A percentile compares a stretch with the other conserved stretches of the same genome.
Conservation (phyloP, 2,329 filamentous ascomycete species). For the Penicillium sp. region DNA sequence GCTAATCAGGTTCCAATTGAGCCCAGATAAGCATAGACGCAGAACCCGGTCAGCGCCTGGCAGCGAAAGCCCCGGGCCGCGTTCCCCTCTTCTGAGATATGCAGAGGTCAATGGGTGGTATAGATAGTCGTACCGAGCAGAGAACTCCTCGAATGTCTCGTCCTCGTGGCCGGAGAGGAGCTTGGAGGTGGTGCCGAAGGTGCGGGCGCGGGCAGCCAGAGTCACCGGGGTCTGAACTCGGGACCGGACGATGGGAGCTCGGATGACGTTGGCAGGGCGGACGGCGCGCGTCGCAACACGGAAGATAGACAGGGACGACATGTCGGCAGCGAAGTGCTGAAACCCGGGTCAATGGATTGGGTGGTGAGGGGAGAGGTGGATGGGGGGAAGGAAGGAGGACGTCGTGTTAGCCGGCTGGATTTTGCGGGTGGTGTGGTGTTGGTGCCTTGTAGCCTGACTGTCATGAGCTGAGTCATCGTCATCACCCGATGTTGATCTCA, state of each 20-base stretch:
- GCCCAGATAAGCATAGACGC: conserved; percentile 2
- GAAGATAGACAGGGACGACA: conserved; percentile 64
- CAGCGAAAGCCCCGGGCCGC: conserved; percentile 10
- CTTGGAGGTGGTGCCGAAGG: conserved; percentile 52
- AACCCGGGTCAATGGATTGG: conserved; percentile 19
- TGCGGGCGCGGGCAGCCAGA: conserved; percentile 58
- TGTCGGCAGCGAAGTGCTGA: conserved; percentile 36
- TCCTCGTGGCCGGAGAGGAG: conserved; percentile 67
- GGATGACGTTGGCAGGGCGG: conserved; percentile 56
- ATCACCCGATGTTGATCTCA: conserved; percentile 26
- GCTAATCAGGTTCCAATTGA: conserved; percentile 24
- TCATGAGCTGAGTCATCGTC: conserved; percentile 20
- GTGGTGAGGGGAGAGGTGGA: conserved; percentile 23
- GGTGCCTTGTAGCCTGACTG: conserved; percentile 18
- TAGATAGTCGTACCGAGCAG: conserved; percentile 67
- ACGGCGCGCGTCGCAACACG: conserved; percentile 65
- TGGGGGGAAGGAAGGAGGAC: conserved; percentile 22
- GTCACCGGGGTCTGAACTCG: conserved; percentile 54
- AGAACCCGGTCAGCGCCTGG: conserved; percentile 10
- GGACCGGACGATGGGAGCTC: conserved; percentile 57
- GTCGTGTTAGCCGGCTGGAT: conserved; percentile 28
- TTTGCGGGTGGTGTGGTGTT: conserved; percentile 37
- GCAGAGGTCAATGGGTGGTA: conserved; percentile 23
- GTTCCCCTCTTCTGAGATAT: conserved; percentile 9
- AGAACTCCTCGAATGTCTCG: conserved; percentile 99